Percentiles rank a stretch among this genome's conserved stretches.
phyloP scores from a whole-genome alignment of 345 rosid genomes.

The Bruguiera parviflora region DNA sequence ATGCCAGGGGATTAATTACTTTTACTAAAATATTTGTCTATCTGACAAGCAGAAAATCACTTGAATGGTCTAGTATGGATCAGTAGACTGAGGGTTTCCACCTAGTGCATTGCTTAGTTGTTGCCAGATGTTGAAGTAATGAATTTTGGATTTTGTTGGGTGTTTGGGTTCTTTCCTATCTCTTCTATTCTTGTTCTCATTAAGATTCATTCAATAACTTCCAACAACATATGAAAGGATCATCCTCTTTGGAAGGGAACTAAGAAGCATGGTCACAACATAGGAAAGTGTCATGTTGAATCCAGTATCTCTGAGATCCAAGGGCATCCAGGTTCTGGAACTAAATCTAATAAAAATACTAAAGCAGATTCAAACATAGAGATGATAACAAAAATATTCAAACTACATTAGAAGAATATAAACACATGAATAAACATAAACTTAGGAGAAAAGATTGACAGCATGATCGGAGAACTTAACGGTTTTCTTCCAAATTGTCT shows the following conservation, averaged over 20 bases:
- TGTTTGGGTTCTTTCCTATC: neutral
- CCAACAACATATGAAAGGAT: neutral
- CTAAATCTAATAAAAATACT: neutral
- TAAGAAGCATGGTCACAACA: neutral
- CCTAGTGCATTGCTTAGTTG: no score
- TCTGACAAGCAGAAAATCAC: no score
- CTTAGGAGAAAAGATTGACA: neutral
- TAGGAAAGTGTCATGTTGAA: neutral
- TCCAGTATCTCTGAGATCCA: neutral
- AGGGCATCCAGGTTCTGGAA: neutral
- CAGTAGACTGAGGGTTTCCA: no score
- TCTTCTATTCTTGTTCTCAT: neutral
- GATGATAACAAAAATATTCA: no score
- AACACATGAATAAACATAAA: conserved; percentile 10
- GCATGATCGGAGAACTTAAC: conserved; percentile 43
- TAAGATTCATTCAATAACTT: neutral
- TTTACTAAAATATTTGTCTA: no score
- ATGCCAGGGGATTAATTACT: neutral
- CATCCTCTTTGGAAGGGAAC: neutral
- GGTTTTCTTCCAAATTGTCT: conserved; percentile 72
- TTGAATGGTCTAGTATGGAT: no score
- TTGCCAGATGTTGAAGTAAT: no score
- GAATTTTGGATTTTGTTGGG: neutral
- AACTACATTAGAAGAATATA: neutral
- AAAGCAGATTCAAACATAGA: neutral